phyloP scores from a whole-genome alignment of 2,329 filamentous ascomycete genomes.

The Nigrospora sphaerica region DNA sequence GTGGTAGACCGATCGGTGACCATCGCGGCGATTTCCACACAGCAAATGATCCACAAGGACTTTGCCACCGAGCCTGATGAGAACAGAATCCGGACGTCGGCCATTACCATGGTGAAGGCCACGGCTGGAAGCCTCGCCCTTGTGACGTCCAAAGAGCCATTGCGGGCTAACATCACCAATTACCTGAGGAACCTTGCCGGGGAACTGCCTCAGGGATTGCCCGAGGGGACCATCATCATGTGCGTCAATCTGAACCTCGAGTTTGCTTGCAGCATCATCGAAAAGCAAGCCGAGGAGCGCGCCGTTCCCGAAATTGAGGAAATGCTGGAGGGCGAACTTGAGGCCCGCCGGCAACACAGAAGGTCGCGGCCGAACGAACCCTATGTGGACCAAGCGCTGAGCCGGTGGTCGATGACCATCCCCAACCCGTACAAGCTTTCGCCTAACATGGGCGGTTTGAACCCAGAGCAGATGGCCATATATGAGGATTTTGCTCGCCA shows the following conservation, averaged over 20 bases:
- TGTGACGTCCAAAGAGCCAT: conserved; percentile 96
- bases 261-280: conserved; percentile 84
- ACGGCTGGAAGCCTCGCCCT: conserved; percentile 89
- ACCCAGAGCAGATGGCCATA: conserved; percentile 86
- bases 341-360: conserved; percentile 69
- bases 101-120: conserved; percentile 90
- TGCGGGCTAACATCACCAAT: conserved; percentile 94
- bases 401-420: conserved; percentile 88
- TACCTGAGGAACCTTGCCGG: conserved; percentile 71
- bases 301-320: conserved; percentile 93
- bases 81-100: conserved; percentile 75
- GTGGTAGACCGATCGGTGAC: conserved; percentile 97
- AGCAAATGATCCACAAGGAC: conserved; percentile 92
- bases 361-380: conserved; percentile 71
- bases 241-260: conserved; percentile 98
- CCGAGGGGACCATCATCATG: conserved; percentile 94
- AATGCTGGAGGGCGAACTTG: conserved; percentile 75
- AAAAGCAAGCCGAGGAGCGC: conserved; percentile 90
- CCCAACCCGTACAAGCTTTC: conserved; percentile 88
- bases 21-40: conserved; percentile 93
- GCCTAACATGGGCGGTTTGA: conserved; percentile 62
- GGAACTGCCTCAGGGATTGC: conserved; percentile 72
- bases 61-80: conserved; percentile 91
- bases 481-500: conserved; percentile 95
- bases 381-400: conserved; percentile 76